Evolutionary conservation across 768 basidiomycete species (phyloP), one percentile per base, ranked within the genome.

Genomic region (Termitomyces sp.): DNA sequence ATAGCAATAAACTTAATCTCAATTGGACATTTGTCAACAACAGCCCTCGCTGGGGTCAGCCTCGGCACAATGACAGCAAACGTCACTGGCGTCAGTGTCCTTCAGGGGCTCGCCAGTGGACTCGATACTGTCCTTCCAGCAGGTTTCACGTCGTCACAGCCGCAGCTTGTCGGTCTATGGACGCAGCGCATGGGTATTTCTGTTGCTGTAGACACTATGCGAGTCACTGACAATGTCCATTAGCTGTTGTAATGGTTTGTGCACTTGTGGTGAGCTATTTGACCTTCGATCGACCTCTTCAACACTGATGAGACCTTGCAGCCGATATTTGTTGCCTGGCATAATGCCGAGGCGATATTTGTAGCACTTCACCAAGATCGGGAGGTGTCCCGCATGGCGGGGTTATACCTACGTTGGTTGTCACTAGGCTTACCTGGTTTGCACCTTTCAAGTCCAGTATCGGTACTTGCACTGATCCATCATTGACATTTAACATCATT

Each of bases 51-150:
- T 25, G 88, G 86, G 0, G 73, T 79, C 16, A 81, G 80, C 25
- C 65, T 82, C 9, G 80, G 72, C 5, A 75, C 74, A 6, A 80
- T 82, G 79, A 80, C 82, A 0, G 73, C 75, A 32, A 70, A 71
- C 42, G 74, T 75, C 23, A 60, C 62, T 32, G 51, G 59, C 1
- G 41, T 57, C 45, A 53, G 57, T 55, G 81, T 87, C 48, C 65
- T 86, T 1, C 80, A 82, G 49, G 85, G 86, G n/a, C 77, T 89
- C 32, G 73, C 78, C 4, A 82, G 83, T 29, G 78, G 85, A 5
- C 77, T 91, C 10, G 89, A 91, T 65, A 87, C 88, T 0, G 79
- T 91, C 56, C 79, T 90, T 23, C 89, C 90, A 0, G 80, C 86
- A 37, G 88, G 89, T n/a, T 91, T 83, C 86, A 87, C 89, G 4